Percentiles rank a stretch among this genome's conserved stretches.
Conservation (phyloP, 345 rosid species). For the Syzygium oleosum region DNA sequence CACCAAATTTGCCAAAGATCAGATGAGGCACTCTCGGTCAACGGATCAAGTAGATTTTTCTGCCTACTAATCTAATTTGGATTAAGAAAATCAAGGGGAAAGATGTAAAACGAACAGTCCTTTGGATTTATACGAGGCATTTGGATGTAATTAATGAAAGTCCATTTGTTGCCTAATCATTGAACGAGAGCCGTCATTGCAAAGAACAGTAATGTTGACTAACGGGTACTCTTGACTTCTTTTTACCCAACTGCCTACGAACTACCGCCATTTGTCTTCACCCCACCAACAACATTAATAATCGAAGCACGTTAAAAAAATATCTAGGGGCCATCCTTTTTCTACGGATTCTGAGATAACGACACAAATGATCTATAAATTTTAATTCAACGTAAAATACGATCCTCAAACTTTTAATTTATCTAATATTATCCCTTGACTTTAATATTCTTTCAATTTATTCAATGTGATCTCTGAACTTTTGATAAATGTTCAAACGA, state of each 20-base stretch:
- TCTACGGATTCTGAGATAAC: too few species aligned
- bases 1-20: not conserved
- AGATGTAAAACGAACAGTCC: not conserved
- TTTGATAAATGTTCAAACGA: too few species aligned
- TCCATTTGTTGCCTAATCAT: not conserved
- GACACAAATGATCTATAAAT: too few species aligned
- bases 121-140: not conserved
- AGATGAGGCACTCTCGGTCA: not conserved
- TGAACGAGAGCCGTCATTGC: not conserved
- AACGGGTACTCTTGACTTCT: not conserved
- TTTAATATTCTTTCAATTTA: too few species aligned
- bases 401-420: too few species aligned
- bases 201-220: not conserved
- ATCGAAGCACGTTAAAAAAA: too few species aligned
- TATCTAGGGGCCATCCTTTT: too few species aligned
- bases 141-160: not conserved
- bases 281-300: not conserved
- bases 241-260: not conserved
- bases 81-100: not conserved
- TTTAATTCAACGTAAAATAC: too few species aligned
- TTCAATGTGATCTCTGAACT: too few species aligned
- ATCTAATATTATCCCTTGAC: too few species aligned
- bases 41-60: not conserved
- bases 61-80: not conserved
- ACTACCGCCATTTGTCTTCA: not conserved